A percentile compares a stretch with the other conserved stretches of the same genome.
These are phyloP conservation scores for Syzygium aromaticum DNA, from an alignment of 345 rosid species.

Conservation along the genomic window DNA sequence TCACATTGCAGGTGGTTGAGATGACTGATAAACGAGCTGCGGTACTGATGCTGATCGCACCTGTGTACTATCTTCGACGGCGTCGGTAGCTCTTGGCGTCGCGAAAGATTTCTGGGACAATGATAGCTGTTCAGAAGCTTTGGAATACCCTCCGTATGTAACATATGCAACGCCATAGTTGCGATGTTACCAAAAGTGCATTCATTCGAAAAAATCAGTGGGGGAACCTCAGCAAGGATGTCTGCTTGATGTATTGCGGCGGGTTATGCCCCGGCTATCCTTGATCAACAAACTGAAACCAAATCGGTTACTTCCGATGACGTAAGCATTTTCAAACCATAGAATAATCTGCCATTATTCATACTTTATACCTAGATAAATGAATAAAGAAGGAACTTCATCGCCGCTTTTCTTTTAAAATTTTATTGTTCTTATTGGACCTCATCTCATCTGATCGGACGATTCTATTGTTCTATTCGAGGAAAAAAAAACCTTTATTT, in stretches of 20 bases:
- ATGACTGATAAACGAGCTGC: not conserved
- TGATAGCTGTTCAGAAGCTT: not conserved
- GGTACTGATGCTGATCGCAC: not conserved
- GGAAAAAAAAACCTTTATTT: not conserved
- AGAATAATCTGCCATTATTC: no score
- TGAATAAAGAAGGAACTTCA: not conserved
- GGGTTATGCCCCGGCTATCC: not conserved
- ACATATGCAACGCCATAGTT: no score
- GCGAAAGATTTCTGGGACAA: not conserved
- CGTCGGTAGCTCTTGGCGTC: not conserved
- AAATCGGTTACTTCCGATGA: not conserved
- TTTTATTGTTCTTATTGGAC: not conserved
- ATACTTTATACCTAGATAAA: not conserved
- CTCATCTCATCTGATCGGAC: not conserved
- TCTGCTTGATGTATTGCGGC: accelerated
- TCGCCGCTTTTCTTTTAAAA: not conserved
- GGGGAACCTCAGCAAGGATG: not conserved
- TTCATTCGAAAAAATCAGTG: not conserved
- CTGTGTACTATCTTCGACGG: not conserved
- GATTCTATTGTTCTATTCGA: not conserved
- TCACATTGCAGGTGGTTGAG: not conserved
- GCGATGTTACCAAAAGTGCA: not conserved
- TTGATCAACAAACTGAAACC: not conserved
- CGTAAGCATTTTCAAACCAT: not conserved
- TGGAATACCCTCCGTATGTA: not conserved